A percentile compares a stretch with the other conserved stretches of the same genome.
Evolutionary conservation across 2,329 filamentous ascomycete species (phyloP).

Genomic region (Didymosphaeria variabile): DNA sequence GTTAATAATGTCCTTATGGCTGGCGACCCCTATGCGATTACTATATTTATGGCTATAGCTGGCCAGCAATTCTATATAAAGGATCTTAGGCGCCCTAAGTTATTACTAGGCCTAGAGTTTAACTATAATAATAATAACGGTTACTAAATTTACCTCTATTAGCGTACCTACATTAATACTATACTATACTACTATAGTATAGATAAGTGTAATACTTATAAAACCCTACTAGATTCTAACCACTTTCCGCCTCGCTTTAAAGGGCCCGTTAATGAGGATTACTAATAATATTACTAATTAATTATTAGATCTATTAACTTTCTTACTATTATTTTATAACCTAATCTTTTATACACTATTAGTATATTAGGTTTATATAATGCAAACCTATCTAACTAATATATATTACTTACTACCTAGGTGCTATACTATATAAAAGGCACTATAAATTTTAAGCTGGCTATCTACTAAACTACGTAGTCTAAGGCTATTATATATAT

Average conservation of each 20-base stretch:
- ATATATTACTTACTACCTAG: constrained; percentile 2
- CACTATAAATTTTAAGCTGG: not conserved
- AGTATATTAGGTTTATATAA: constrained; percentile 17
- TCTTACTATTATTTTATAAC: constrained; percentile 13
- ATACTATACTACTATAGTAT: constrained; percentile 14
- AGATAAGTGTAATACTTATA: constrained; percentile 9
- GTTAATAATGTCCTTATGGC: constrained; percentile 22
- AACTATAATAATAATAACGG: constrained; percentile 4
- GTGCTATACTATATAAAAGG: constrained; percentile 5
- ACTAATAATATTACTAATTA: not conserved
- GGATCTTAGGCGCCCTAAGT: constrained; percentile 15
- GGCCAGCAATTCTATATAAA: constrained; percentile 17
- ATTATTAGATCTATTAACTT: constrained; percentile 23
- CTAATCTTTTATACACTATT: constrained; percentile 7
- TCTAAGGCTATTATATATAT: constrained; percentile 9
- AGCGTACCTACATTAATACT: constrained; percentile 7
- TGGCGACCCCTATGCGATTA: not conserved
- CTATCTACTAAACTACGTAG: too few relatives aligned
- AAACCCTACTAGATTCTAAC: constrained; percentile 18
- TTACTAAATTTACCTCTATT: not conserved
- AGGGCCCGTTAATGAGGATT: not conserved
- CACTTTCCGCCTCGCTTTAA: constrained; percentile 1
- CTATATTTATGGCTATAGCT: not conserved
- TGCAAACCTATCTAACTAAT: constrained; percentile 11
- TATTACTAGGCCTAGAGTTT: constrained; percentile 18